Conservation (phyloP, 495 filamentous ascomycete genomes). For the Neurospora hispaniola region DNA sequence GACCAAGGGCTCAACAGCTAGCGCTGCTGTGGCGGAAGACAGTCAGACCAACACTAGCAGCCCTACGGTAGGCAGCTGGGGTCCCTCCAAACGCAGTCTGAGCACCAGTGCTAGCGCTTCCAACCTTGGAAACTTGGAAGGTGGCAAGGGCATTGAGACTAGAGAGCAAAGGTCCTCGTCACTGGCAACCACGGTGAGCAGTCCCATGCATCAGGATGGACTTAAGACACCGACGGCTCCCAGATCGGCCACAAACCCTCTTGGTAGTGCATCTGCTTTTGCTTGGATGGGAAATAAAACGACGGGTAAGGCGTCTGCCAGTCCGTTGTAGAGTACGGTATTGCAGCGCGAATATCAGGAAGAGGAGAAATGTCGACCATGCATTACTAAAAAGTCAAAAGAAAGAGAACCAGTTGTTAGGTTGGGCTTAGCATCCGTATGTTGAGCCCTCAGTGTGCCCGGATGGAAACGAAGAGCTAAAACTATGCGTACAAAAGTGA, state of each 20-base stretch:
- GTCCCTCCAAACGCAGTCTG: constrained; percentile 24
- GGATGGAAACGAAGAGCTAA: background rate
- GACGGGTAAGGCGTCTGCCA: background rate
- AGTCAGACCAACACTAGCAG: constrained; percentile 18
- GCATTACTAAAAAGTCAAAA: background rate
- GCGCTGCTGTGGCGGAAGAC: constrained; percentile 13
- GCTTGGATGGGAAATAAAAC: constrained; percentile 53
- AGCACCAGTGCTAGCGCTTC: constrained; percentile 9
- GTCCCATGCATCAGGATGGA: constrained; percentile 10
- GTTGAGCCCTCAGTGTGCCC: background rate
- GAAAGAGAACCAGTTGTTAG: background rate
- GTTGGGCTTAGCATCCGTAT: background rate
- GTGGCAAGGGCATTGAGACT: constrained; percentile 4
- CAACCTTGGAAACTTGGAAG: background rate
- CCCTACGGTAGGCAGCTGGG: constrained; percentile 28
- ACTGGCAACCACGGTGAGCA: constrained; percentile 1
- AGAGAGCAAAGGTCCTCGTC: constrained; percentile 19
- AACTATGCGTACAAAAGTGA: background rate
- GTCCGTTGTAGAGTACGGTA: background rate
- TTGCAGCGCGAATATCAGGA: background rate
- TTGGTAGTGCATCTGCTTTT: constrained; percentile 91
- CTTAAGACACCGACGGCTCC: constrained; percentile 25
- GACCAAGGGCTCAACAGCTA: constrained; percentile 32
- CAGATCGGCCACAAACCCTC: constrained; percentile 55
- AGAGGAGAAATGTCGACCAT: background rate